These are phyloP conservation scores for Pisolithus microcarpus DNA, from an alignment of 768 basidiomycete species.

Conservation along the genomic window DNA sequence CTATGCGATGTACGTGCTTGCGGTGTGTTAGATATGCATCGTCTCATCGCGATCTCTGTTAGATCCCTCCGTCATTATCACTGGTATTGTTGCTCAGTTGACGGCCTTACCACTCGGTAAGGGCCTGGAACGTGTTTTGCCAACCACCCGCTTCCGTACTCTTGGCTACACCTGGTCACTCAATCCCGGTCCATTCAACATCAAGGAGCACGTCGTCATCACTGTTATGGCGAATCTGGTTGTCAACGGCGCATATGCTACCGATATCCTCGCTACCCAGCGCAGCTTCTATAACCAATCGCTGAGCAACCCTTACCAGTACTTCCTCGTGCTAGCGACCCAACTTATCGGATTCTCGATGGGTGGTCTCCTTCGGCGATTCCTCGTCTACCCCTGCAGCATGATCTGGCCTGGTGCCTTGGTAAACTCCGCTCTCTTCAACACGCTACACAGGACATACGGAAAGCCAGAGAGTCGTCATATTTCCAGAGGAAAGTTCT, in stretches of 20 bases:
- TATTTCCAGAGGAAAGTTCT: constrained; percentile 76
- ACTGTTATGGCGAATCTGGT: constrained; percentile 76
- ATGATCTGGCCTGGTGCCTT: constrained; percentile 92
- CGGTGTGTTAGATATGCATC: background rate
- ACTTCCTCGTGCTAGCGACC: constrained; percentile 53
- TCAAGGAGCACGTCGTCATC: constrained; percentile 87
- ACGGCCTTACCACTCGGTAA: constrained; percentile 70
- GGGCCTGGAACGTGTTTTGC: constrained; percentile 57
- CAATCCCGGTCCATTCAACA: constrained; percentile 78
- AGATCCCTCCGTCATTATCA: constrained; percentile 64
- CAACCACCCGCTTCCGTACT: constrained; percentile 54
- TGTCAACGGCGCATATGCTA: constrained; percentile 58
- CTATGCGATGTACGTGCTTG: constrained; percentile 49
- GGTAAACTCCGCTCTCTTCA: constrained; percentile 78
- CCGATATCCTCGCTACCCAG: constrained; percentile 63
- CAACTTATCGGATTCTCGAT: constrained; percentile 66
- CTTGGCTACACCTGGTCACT: constrained; percentile 71
- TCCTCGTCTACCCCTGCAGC: constrained; percentile 77
- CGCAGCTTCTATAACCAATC: constrained; percentile 60
- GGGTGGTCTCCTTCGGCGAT: constrained; percentile 68
- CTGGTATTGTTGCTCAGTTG: constrained; percentile 66
- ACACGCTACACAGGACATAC: constrained; percentile 76
- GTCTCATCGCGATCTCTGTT: constrained; percentile 11
- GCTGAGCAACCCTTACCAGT: constrained; percentile 50
- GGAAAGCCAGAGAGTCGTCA: constrained; percentile 61